phyloP scores from a whole-genome alignment of 225 moss, liverwort and hornwort species.

The Asterella californica region DNA sequence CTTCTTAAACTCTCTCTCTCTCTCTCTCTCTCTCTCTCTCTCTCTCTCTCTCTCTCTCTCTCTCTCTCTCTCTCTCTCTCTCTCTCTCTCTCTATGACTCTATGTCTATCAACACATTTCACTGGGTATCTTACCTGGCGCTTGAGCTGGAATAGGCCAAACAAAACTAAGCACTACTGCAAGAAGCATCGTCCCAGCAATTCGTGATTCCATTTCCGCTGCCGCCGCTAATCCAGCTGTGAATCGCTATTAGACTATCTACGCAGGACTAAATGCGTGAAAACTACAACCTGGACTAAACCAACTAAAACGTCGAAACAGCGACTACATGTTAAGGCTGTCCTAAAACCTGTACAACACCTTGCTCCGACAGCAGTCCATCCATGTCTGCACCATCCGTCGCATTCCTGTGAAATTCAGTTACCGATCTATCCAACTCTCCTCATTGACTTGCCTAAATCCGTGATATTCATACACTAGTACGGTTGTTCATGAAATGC shows the following conservation, averaged over 20 bases:
- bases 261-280: background rate
- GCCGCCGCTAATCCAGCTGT: background rate
- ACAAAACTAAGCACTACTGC: background rate
- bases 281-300: background rate
- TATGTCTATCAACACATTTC: background rate
- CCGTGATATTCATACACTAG: background rate
- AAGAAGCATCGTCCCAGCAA: background rate
- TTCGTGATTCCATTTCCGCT: background rate
- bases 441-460: background rate
- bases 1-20: background rate
- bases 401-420: background rate
- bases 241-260: background rate
- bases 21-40: constrained; percentile 11
- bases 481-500: background rate
- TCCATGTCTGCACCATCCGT: constrained; percentile 13
- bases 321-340: background rate
- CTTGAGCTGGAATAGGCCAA: constrained; percentile 5
- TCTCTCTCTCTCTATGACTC: background rate
- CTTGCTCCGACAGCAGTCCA: constrained; percentile 2
- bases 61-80: constrained; percentile 1
- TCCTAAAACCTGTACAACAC: background rate
- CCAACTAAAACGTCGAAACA: background rate
- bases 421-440: background rate
- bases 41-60: constrained; percentile 10
- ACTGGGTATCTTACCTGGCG: constrained; percentile 7